These are phyloP conservation scores for Tilletiopsis washingtonensis DNA, from an alignment of 1,284 basidiomycete genomes.

Conservation along the genomic window DNA sequence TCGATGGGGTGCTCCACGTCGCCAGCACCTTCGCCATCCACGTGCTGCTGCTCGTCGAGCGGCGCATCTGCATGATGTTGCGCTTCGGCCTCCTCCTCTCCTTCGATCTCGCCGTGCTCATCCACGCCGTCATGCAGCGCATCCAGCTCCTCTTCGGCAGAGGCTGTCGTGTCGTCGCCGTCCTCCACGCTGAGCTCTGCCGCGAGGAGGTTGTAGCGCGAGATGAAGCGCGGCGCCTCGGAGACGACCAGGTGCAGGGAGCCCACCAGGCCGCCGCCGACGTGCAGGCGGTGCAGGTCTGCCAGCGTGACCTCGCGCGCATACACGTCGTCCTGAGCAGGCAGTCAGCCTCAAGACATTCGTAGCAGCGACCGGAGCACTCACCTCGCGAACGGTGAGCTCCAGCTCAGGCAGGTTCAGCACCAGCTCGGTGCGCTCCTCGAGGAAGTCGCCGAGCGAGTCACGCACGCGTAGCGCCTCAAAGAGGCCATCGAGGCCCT, in stretches of 20 bases:
- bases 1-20: no score
- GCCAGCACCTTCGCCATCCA: slow-evolving; percentile 5
- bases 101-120: slow-evolving; percentile 1
- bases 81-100: slow-evolving; percentile 1
- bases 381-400: slow-evolving; percentile 27
- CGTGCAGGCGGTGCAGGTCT: slow-evolving; percentile 35
- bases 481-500: slow-evolving; percentile 38
- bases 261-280: slow-evolving; percentile 16
- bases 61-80: slow-evolving; percentile 2
- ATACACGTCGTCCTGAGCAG: slow-evolving; percentile 31
- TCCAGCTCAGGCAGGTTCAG: slow-evolving; percentile 33
- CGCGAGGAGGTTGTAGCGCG: slow-evolving; percentile 38
- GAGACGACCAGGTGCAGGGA: slow-evolving; percentile 31
- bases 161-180: slow-evolving; percentile 9
- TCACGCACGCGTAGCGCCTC: slow-evolving; percentile 26
- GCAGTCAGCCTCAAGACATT: not conserved
- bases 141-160: slow-evolving; percentile 6
- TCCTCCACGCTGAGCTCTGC: slow-evolving; percentile 24
- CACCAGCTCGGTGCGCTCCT: slow-evolving; percentile 33
- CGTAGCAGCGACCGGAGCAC: not conserved
- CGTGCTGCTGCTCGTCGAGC: slow-evolving; percentile 2
- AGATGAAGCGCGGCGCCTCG: slow-evolving; percentile 36
- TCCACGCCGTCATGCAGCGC: slow-evolving; percentile 5
- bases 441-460: slow-evolving; percentile 44
- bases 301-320: slow-evolving; percentile 36